Base-by-base conservation (phyloP, 129 eudicot genomes). In the Ambrosia artemisiifolia region DNA sequence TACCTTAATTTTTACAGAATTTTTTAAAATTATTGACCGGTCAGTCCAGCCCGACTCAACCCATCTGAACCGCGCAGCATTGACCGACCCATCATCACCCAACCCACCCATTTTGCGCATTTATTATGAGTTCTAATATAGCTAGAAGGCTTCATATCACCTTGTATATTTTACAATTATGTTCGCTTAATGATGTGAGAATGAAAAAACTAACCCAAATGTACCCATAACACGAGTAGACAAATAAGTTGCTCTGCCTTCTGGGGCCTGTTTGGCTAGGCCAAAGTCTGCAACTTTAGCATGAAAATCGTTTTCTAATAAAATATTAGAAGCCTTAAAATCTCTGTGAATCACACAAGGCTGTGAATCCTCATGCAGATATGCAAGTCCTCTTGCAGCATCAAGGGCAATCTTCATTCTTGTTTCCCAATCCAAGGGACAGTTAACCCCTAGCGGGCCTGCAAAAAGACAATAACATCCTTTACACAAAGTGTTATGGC, bases 201-300 rank as follows among this genome's bases (percentile, higher is more conserved):
- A 44, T 48, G 7, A 59, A n/a, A 43, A 48, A 48, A 85, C 97
- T 84, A 49, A 95, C 99, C 99, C 99, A 65, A 95, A 95, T 77
- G 99, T 95, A 60, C 99, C 99, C 97, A 95, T 95, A 69, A 95
- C 99, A 74, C 99, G 93, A 64, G 99, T 95, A 30, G 99, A 90
- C 78, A 95, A 75, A 74, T 88, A 88, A 63, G 91, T 88, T 46
- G 86, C 81, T 80, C 90, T 81, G 87, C 97, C 99, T 76, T 95
- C 99, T 49, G 97, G 97, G 36, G 99, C 99, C 79, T 79, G 96
- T 78, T 91, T 90, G 18, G 97, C 99, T 46, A 95, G 88, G 71
- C 99, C 99, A 75, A 95, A 95, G 80, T 95, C 99, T 66, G 99
- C 95, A 79, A 95, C 97, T 83, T 90, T 95, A 51, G 99, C 97